Evolutionary conservation across 2,329 filamentous ascomycete genomes (phyloP), one percentile per base, ranked within the genome.

Genomic region (Colletotrichum chlorophyti): DNA sequence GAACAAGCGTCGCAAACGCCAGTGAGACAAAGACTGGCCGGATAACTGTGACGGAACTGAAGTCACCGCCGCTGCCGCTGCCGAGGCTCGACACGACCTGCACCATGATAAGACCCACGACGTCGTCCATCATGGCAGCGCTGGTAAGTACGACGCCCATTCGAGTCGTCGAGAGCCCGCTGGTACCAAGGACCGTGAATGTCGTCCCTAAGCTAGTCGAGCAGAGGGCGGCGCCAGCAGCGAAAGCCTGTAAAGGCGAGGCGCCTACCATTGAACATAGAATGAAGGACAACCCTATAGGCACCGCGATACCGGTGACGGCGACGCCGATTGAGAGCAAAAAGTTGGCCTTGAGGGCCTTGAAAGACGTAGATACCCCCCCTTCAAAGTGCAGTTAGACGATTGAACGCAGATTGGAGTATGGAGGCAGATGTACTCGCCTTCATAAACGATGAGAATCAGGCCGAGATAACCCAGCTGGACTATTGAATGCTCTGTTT

Each of bases 71-170:
- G 4, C 54, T 21, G 50, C 40, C 61, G 64, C 41, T 69, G 51
- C 71, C 88, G 0, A 94, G 75, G 42, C 86, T 87, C 0, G 88
- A 83, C 19, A 95, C 88, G 41, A 94, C 82, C 63, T 91, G 85
- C 0, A 92, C 88, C 84, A 94, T 89, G 7, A 93, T 84, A 9
- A 94, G 74, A 0, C 90, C 90, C 2, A 91, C 82, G 0, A 94
- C 87, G 72, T 95, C 91, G 68, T 95, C 91, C 74, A 95, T 84
- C 84, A 95, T 91, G 0, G 91, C 91, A 1, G 90, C 90, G 58
- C 84, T 87, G 3, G 84, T 84, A 1, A 93, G 78, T 0, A 95
- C 83, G 73, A 85, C 54, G 75, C 91, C 81, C 5, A 83, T 67
- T 7, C 80, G 73, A 2, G 79, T 78, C 1, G 69, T 63, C 2